Evolutionary conservation across 306 rosid species (phyloP), one percentile per base, ranked within the genome.

Genomic region (Acacia acuminata): DNA sequence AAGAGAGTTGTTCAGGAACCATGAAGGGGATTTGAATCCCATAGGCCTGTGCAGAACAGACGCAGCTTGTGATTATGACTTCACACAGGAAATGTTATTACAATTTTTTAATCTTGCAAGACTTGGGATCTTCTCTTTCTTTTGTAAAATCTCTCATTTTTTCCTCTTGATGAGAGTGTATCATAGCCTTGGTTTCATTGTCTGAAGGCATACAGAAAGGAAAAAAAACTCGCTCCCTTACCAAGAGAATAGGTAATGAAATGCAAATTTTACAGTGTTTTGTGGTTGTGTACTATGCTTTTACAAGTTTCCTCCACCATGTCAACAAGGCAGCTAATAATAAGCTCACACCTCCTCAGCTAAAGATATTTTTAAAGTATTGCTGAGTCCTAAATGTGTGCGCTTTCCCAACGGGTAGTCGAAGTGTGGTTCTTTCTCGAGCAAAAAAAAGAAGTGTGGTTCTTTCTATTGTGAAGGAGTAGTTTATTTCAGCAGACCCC

Each of bases 1-100:
- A 79, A 83, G 72, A 66, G 78, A 75, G 74, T 19, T 77, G 51
- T 73, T 73, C 65, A 58, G 76, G 25, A 76, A 36, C 82, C 79
- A 71, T 71, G 34, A 30, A 64, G 42, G 78, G 58, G 65, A 45
- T 77, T 79, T 45, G 66, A 40, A 71, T 53, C 55, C 73, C 81
- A 65, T 77, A 72, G 65, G 77, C 19, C 67, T 40, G 65, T 36
- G 44, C 66, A 66, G 81, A 71, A 71, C 58, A 11, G 70, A 76
- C 71, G 76, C 55, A 45, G 77, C 76, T 48, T 76, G 58, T 65
- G 72, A 42, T 80, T 83, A 47, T 75, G 81, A 53, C 80, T 56
- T 40, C 22, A 85, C 76, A 64, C 50, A 36, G 67, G 72, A 79
- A 63, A 43, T 72, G 25, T 43, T 73, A 24, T 22, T 50, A 32